Conservation (phyloP, 768 basidiomycete species). For the Lactarius indigo region DNA sequence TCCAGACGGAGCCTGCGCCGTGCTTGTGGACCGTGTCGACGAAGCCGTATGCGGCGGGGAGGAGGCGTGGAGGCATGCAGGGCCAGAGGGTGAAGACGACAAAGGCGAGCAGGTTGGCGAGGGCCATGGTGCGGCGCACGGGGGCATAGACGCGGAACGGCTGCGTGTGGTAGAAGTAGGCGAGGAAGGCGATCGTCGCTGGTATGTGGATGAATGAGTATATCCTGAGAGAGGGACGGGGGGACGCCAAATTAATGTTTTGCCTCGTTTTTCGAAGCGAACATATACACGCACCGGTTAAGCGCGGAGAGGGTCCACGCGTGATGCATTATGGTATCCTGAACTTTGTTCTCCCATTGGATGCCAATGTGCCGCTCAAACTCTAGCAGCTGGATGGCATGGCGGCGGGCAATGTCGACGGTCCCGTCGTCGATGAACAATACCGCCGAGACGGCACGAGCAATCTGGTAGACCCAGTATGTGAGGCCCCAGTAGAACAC, state of each 20-base stretch:
- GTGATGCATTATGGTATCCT: conserved; percentile 7
- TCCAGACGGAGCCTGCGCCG: conserved; percentile 19
- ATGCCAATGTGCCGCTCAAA: conserved; percentile 16
- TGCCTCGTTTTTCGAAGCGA: neutral
- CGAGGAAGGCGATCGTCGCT: conserved; percentile 17
- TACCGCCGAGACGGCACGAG: conserved; percentile 11
- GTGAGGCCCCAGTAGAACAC: conserved; percentile 20
- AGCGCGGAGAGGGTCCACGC: neutral
- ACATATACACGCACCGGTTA: conserved; percentile 7
- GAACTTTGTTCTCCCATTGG: conserved; percentile 12
- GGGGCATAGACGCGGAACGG: conserved; percentile 9
- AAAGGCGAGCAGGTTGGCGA: conserved; percentile 18
- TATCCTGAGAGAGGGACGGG: neutral
- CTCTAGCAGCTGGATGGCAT: conserved; percentile 17
- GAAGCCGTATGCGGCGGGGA: conserved; percentile 16
- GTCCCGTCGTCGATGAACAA: conserved; percentile 20
- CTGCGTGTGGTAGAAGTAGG: conserved; percentile 11
- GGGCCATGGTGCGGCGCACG: conserved; percentile 18
- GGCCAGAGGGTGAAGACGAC: conserved; percentile 20
- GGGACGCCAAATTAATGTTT: too few relatives aligned
- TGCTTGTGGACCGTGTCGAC: conserved; percentile 18
- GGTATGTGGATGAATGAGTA: conserved; percentile 21
- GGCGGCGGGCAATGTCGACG: conserved; percentile 11
- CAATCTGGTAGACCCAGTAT: conserved; percentile 22
- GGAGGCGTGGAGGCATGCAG: conserved; percentile 21